phyloP scores from a whole-genome alignment of 257 asterid species.

The Plantago ovata region DNA sequence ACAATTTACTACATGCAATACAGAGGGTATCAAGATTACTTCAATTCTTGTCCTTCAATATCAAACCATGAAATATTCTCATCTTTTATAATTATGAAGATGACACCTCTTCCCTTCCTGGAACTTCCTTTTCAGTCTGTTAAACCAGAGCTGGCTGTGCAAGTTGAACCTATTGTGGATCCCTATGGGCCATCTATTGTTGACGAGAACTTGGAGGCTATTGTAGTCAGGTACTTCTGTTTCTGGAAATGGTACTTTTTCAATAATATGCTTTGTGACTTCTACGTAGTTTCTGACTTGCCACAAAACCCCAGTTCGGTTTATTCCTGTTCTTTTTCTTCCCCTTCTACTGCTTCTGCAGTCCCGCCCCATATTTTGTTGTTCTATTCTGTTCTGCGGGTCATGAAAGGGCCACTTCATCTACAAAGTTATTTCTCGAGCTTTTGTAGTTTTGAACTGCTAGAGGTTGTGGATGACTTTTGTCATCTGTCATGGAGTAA shows the following conservation, averaged over 20 bases:
- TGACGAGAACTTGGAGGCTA: conserved; percentile 86
- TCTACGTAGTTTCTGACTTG: no score
- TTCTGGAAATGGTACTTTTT: neutral
- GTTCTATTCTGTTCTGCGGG: no score
- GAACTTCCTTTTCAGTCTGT: conserved; percentile 48
- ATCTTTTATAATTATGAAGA: conserved; percentile 9
- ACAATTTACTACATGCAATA: neutral
- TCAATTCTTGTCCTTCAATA: neutral
- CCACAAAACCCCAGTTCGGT: no score
- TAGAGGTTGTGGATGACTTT: no score
- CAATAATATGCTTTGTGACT: neutral
- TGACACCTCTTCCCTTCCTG: conserved; percentile 16
- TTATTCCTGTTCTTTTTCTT: no score
- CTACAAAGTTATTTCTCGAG: no score
- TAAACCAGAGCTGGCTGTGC: conserved; percentile 75
- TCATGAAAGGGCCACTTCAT: no score
- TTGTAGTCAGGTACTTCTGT: conserved; percentile 62
- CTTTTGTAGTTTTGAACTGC: no score
- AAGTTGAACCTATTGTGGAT: conserved; percentile 74
- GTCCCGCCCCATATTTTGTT: no score
- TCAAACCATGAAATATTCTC: neutral
- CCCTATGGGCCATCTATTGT: conserved; percentile 87
- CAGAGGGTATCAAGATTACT: neutral
- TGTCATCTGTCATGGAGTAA: no score
- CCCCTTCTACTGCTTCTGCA: no score